Evolutionary conservation across 2,329 filamentous ascomycete species (phyloP).

Genomic region (Colletotrichum liriopes): DNA sequence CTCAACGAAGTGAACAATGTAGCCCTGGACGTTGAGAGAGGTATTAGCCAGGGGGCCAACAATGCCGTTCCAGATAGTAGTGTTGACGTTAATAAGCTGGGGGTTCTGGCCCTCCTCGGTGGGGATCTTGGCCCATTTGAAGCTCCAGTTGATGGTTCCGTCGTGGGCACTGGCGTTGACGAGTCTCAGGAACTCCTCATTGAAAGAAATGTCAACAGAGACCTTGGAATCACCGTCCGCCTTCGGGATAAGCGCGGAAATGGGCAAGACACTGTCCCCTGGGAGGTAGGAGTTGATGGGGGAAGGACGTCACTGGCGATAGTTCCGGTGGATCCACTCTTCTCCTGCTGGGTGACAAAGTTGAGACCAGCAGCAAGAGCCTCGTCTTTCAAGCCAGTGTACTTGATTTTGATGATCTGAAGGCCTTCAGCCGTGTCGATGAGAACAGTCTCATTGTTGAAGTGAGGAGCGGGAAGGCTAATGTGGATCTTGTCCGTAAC

Average conservation of each 20-base stretch:
- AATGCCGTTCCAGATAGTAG: not conserved
- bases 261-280: not conserved
- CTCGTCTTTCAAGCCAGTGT: not conserved
- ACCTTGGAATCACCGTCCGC: not conserved
- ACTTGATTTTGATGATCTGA: slow-evolving; percentile 1
- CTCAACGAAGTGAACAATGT: not conserved
- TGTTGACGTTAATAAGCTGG: slow-evolving; percentile 12
- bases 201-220: not conserved
- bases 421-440: slow-evolving; percentile 8
- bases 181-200: not conserved
- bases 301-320: not conserved
- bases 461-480: slow-evolving; percentile 13
- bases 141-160: not conserved
- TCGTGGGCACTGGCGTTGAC: not conserved
- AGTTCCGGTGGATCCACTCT: too few species aligned
- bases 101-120: slow-evolving; percentile 6
- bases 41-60: not conserved
- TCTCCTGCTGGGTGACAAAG: not conserved
- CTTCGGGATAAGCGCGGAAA: not conserved
- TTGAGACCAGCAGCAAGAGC: not conserved
- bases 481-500: not conserved
- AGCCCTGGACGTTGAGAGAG: not conserved
- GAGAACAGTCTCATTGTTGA: slow-evolving; percentile 19
- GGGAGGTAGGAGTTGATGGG: slow-evolving; percentile 1
- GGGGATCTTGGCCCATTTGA: slow-evolving; percentile 8